Base-by-base conservation (phyloP, 2,329 filamentous ascomycete genomes). In the Curvularia hawaiiensis region DNA sequence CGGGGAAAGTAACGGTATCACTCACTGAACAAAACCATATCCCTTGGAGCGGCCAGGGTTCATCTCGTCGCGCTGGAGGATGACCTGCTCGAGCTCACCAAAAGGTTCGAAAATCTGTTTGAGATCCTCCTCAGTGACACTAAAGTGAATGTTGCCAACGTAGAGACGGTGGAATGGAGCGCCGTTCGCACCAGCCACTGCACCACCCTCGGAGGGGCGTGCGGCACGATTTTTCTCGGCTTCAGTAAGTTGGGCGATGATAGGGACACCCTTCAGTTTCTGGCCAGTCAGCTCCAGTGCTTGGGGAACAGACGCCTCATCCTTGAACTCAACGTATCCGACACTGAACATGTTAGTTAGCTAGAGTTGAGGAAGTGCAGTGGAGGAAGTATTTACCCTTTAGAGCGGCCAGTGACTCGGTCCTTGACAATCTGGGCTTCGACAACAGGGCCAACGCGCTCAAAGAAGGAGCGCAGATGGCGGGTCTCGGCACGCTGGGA, bases 371-470 rank as follows among this genome's bases (percentile, higher is more conserved):
- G 28, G 49, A 24, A 2, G 35, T 20, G 11, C 16, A 24, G 31
- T 35, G 8, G 58, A 31, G 49, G 16, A 43, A 41, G 49, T 52
- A 77, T 90, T 74, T 83, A 97, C 94, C 95, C 95, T 84, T 99
- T 99, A 62, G 93, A 97, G 79, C 95, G 91, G 69, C 92, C 91
- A 79, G 92, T 97, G 62, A 99, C 93, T 62, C 95, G 87, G 71
- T 99, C 95, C 79, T 98, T 98, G 52, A 99, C 95, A 72, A 99
- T 99, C 81, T 98, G 95, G 50, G 95, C 95, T 77, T 98, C 95
- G 70, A 95, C 96, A 54, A 99, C 95, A 39, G 91, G 88, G 62
- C 95, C 95, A 69, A 95, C 90, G 79, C 94, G 93, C 77, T 97
- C 92, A 73, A 99, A 99, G 77, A 99, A 99, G 61, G 88, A 86